Evolutionary conservation across 176 grass and related monocot species (phyloP).

Genomic region (Puccinellia tenuiflora): DNA sequence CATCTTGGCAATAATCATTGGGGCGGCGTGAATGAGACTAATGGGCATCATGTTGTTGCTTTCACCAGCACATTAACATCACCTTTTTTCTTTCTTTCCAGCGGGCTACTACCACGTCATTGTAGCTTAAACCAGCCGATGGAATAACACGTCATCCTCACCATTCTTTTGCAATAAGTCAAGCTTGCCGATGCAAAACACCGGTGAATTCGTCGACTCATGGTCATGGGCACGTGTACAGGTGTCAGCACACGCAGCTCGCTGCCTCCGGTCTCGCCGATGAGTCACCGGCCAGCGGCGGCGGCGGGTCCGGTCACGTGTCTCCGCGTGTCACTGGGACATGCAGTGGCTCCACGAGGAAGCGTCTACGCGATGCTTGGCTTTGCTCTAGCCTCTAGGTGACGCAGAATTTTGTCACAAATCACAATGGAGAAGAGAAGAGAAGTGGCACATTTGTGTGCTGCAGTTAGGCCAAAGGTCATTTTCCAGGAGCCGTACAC

Average conservation of each 20-base stretch:
- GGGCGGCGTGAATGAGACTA: no score
- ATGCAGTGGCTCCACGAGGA: neutral
- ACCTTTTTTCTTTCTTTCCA: neutral
- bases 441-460: neutral
- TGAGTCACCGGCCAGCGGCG: constrained; percentile 20
- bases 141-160: neutral
- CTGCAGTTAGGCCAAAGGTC: neutral
- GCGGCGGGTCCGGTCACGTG: neutral
- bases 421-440: neutral
- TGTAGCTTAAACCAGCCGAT: neutral
- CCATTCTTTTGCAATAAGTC: no score
- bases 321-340: neutral
- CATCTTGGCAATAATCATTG: no score
- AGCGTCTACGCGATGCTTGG: neutral
- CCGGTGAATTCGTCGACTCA: neutral
- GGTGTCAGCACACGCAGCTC: neutral
- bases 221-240: neutral
- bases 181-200: neutral
- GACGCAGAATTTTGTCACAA: neutral
- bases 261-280: neutral
- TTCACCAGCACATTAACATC: neutral
- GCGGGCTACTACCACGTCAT: neutral
- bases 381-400: neutral
- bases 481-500: neutral
- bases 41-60: neutral